Evolutionary conservation across 345 rosid genomes (phyloP).

Genomic region (Acer campestre): DNA sequence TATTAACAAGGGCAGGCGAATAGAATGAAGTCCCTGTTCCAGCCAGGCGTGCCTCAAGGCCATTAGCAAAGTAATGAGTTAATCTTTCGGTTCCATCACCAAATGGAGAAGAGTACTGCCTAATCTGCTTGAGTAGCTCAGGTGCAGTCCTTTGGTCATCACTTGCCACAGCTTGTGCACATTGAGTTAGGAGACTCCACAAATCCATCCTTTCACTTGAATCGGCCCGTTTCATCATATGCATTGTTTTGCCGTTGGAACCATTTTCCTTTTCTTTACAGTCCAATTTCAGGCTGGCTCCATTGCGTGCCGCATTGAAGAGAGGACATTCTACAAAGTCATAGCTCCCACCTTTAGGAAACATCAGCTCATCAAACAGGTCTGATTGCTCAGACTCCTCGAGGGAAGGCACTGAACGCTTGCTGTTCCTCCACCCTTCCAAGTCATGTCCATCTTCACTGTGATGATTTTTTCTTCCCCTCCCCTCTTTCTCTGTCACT

Average conservation of each 20-base stretch:
- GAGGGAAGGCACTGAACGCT: slow-evolving; percentile 44
- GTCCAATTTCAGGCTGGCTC: no score
- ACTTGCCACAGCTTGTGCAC: slow-evolving; percentile 36
- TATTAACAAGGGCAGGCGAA: slow-evolving; percentile 1
- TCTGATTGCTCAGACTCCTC: slow-evolving; percentile 43
- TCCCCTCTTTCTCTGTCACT: background rate
- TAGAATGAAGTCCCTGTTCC: slow-evolving; percentile 24
- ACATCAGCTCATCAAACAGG: slow-evolving; percentile 43
- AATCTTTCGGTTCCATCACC: slow-evolving; percentile 44
- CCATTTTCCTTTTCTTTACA: background rate
- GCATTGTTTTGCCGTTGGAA: no score
- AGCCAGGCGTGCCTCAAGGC: slow-evolving; percentile 40
- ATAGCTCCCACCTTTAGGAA: slow-evolving; percentile 30
- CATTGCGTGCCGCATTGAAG: no score
- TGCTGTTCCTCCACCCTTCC: slow-evolving; percentile 44
- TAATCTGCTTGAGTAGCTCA: slow-evolving; percentile 37
- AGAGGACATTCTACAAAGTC: background rate
- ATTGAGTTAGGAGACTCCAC: slow-evolving; percentile 29
- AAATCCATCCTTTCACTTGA: slow-evolving; percentile 29
- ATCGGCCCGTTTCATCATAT: background rate
- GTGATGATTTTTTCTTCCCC: slow-evolving; percentile 40
- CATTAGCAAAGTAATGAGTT: slow-evolving; percentile 45
- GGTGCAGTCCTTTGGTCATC: slow-evolving; percentile 32
- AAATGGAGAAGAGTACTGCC: slow-evolving; percentile 35
- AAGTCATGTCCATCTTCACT: slow-evolving; percentile 31